A percentile compares a stretch with the other conserved stretches of the same genome.
These are phyloP conservation scores for Rachicladosporium sp. DNA, from an alignment of 2,329 filamentous ascomycete genomes.

Conservation along the genomic window DNA sequence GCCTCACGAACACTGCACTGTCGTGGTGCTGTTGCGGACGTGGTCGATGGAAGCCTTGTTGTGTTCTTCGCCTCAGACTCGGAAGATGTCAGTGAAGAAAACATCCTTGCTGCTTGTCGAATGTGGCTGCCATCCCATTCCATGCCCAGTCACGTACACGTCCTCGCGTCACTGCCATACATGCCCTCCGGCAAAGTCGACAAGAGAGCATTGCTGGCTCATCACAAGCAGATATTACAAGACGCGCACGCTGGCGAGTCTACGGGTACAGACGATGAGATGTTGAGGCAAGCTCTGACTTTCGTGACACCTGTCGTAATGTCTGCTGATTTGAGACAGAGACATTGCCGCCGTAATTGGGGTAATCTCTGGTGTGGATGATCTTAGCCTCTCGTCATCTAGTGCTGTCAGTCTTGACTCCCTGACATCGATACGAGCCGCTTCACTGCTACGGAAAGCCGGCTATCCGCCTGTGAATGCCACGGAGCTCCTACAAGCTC, in stretches of 20 bases:
- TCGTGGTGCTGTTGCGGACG: conserved; percentile 52
- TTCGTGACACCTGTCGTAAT: no score
- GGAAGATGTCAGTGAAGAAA: conserved; percentile 24
- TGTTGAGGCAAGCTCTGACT: not conserved
- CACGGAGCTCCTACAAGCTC: conserved; percentile 48
- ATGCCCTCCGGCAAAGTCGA: conserved; percentile 78
- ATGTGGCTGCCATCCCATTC: conserved; percentile 73
- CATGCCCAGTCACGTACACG: conserved; percentile 62
- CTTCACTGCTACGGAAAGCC: conserved; percentile 47
- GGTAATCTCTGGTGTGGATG: conserved; percentile 8
- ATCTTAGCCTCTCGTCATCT: not conserved
- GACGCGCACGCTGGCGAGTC: conserved; percentile 3
- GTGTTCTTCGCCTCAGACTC: conserved; percentile 54
- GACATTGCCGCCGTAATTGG: conserved; percentile 11
- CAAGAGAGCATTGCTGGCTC: conserved; percentile 47
- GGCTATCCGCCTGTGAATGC: conserved; percentile 45
- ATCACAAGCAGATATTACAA: conserved; percentile 34
- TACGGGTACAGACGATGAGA: conserved; percentile 17
- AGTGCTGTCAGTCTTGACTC: conserved; percentile 54
- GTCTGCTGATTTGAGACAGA: not conserved
- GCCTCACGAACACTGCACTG: conserved; percentile 50
- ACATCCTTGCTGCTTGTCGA: conserved; percentile 48
- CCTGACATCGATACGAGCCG: conserved; percentile 48
- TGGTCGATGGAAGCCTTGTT: conserved; percentile 58
- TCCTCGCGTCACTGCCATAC: conserved; percentile 55